Conservation (phyloP, 495 filamentous ascomycete species). For the Clavariopsis aquatica region DNA sequence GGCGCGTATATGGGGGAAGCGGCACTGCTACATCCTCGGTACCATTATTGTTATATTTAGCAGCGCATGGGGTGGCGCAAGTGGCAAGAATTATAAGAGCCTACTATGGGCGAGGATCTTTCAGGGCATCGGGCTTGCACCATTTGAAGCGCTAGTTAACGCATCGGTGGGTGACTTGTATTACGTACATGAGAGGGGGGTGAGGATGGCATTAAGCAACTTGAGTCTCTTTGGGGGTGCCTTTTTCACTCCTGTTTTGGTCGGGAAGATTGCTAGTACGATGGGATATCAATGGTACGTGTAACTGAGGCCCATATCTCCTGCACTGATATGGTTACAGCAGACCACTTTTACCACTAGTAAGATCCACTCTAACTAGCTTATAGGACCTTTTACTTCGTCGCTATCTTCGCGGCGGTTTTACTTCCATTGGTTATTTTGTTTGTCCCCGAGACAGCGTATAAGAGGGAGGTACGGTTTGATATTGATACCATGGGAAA, state of each 20-base stretch:
- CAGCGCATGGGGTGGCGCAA: conserved; percentile 76
- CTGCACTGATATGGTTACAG: no score
- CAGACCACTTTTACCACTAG: no score
- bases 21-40: conserved; percentile 82
- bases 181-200: conserved; percentile 66
- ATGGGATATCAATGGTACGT: conserved; percentile 65
- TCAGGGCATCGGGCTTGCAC: conserved; percentile 50
- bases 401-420: conserved; percentile 49
- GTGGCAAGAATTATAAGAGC: conserved; percentile 63
- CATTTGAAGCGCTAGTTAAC: conserved; percentile 51
- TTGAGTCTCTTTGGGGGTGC: conserved; percentile 87
- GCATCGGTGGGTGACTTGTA: conserved; percentile 46
- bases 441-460: conserved; percentile 86
- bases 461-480: conserved; percentile 60
- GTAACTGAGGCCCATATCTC: neutral
- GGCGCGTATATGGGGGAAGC: conserved; percentile 88
- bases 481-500: conserved; percentile 53
- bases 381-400: conserved; percentile 46
- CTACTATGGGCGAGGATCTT: conserved; percentile 65
- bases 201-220: conserved; percentile 87
- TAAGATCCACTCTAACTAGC: no score
- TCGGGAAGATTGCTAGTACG: conserved; percentile 76
- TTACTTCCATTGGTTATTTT: conserved; percentile 56
- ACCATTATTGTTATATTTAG: conserved; percentile 70
- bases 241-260: conserved; percentile 86